Percentiles rank a stretch among this genome's conserved stretches.
Conservation (phyloP, 441 rosid genomes). For the Arabidopsis hybrid region DNA sequence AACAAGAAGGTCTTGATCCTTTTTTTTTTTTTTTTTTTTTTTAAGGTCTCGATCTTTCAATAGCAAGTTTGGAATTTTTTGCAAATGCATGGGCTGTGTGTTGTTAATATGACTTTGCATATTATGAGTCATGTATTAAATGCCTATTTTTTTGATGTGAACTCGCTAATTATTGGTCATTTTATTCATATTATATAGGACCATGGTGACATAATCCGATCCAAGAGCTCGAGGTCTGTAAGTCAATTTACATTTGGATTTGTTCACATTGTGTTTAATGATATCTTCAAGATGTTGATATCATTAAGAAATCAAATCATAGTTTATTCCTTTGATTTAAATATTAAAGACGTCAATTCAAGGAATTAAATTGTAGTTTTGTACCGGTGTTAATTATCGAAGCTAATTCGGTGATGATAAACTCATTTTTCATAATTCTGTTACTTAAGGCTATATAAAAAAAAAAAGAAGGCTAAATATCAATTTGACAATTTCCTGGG, state of each 20-base stretch:
- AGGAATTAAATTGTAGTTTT: neutral
- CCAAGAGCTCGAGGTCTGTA: slow-evolving; percentile 3
- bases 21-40: too few relatives aligned
- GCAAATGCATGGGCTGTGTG: neutral
- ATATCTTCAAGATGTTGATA: slow-evolving; percentile 1
- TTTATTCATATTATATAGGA: slow-evolving; percentile 1
- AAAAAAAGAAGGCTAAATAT: neutral
- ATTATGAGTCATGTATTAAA: neutral
- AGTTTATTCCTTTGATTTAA: neutral
- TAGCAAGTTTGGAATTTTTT: neutral
- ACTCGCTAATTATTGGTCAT: slow-evolving; percentile 17
- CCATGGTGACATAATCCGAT: slow-evolving; percentile 15
- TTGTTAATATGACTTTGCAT: neutral
- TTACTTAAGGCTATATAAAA: neutral
- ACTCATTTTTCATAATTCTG: neutral
- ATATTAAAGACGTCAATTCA: neutral
- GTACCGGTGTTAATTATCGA: neutral
- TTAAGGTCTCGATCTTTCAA: neutral
- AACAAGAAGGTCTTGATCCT: too few relatives aligned
- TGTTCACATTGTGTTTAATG: slow-evolving; percentile 19
- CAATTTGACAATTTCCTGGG: too few relatives aligned
- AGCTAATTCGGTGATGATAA: neutral
- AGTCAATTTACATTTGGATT: slow-evolving; percentile 20
- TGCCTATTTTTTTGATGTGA: neutral
- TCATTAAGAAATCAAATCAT: neutral